Base-by-base conservation (phyloP, 306 rosid genomes). In the Quercus glauca region DNA sequence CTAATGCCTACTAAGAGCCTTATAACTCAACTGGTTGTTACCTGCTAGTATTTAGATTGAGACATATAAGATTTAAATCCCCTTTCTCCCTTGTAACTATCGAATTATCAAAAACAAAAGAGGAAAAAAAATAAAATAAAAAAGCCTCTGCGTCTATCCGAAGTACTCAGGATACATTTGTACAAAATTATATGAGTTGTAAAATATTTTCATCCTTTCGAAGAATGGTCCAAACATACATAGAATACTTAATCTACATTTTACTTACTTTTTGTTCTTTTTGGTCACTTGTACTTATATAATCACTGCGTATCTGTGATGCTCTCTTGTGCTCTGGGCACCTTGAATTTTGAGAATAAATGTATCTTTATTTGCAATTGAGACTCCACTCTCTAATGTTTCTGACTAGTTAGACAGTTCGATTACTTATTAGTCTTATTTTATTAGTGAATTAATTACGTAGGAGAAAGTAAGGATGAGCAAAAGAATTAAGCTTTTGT, bases 371-470 rank as follows among this genome's bases (percentile, higher is more conserved):
- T 80, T 74, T 75, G 78, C 80, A 60, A 71, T 59, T 74, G 53
- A 55, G 63, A 81, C 84, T 75, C 80, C 61, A 73, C 75, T 59
- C 33, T 19, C 56, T 55, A 20, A 20, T 78, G 67, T 53, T 12
- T n/a, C 78, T 53, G 58, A 71, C 76, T 43, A 35, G 31, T 78
- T 84, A 41, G 26, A 69, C 77, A 45, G 17, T 67, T 7, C 17
- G 64, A 73, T 33, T 73, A 31, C 45, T 29, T 64, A 45, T 28
- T 74, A 55, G 17, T 69, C 69, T 51, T 68, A 76, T 78, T 57
- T 81, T 51, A 80, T 70, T 70, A 61, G n/a, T 31, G 78, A 71
- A 81, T 79, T 77, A 58, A 59, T 58, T 68, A 77, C 23, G 25
- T 35, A 15, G 64, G 78, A 49, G 65, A 6, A 33, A 84, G 68